phyloP scores from a whole-genome alignment of 805 yeast species.

The Nakazawaea sp. region DNA sequence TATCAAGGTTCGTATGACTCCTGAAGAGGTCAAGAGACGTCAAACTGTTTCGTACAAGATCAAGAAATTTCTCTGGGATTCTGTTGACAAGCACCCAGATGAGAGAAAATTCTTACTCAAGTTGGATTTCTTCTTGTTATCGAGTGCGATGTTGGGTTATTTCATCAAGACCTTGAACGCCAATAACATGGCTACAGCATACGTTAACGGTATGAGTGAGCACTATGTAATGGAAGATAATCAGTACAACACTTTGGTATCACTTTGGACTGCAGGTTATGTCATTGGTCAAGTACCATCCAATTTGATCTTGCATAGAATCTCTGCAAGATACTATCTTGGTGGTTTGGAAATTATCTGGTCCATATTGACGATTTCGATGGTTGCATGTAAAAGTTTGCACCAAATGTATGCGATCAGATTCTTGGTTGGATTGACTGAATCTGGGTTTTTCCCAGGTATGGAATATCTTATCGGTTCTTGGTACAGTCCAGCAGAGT shows the following conservation, averaged over 20 bases:
- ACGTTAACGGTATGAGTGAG: slow-evolving; percentile 28
- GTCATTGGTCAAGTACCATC: slow-evolving; percentile 46
- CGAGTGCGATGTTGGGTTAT: slow-evolving; percentile 18
- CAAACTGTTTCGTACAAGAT: slow-evolving; percentile 2
- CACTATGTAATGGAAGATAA: slow-evolving; percentile 22
- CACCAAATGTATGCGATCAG: slow-evolving; percentile 13
- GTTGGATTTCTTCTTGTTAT: slow-evolving; percentile 15
- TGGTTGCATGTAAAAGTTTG: slow-evolving; percentile 17
- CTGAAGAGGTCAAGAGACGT: slow-evolving; percentile 1
- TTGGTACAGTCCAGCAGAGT: slow-evolving; percentile 27
- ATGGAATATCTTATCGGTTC: slow-evolving; percentile 35
- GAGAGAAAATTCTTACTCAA: slow-evolving; percentile 23
- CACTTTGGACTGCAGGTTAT: slow-evolving; percentile 31
- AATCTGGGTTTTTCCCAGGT: slow-evolving; percentile 44
- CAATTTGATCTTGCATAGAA: slow-evolving; percentile 31
- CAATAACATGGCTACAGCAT: slow-evolving; percentile 26
- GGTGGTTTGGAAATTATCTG: slow-evolving; percentile 38
- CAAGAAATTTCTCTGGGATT: slow-evolving; percentile 20
- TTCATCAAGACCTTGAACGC: slow-evolving; percentile 28
- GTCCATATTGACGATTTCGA: slow-evolving; percentile 33
- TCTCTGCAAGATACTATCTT: slow-evolving; percentile 34
- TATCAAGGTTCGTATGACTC: not conserved
- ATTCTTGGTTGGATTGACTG: slow-evolving; percentile 36
- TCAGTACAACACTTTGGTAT: slow-evolving; percentile 5
- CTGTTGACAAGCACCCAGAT: slow-evolving; percentile 26